Evolutionary conservation across 192 early-diverging fungal species (phyloP).

Genomic region (Backusella tuberculispora): DNA sequence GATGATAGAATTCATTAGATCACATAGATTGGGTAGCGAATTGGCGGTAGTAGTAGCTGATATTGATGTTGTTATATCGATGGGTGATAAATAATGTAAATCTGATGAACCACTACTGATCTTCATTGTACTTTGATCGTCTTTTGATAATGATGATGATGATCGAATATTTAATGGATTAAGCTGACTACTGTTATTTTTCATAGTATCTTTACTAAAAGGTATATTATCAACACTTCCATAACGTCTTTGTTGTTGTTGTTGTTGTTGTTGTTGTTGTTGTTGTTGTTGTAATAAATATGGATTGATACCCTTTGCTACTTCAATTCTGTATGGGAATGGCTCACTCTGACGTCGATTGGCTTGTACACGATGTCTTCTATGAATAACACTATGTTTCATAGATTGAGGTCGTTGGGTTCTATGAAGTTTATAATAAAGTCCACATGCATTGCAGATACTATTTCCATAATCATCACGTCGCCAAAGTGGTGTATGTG

Average conservation of each 20-base stretch:
- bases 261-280: background rate
- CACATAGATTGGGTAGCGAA: background rate
- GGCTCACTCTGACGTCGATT: background rate
- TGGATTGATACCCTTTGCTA: background rate
- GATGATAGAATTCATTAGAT: background rate
- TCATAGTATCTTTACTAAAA: too few species aligned
- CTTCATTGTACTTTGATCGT: too few species aligned
- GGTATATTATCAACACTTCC: too few species aligned
- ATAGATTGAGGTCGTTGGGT: background rate
- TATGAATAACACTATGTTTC: background rate
- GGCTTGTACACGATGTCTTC: background rate
- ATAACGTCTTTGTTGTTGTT: background rate
- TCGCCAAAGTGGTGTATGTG: conserved; percentile 6
- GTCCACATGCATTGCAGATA: conserved; percentile 21
- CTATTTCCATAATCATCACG: conserved; percentile 5
- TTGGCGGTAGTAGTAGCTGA: background rate
- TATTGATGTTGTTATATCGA: background rate
- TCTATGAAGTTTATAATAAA: conserved; percentile 13
- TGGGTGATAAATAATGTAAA: background rate
- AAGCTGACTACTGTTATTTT: too few species aligned
- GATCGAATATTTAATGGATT: too few species aligned
- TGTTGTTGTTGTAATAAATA: background rate
- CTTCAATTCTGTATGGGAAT: background rate
- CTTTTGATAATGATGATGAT: too few species aligned
- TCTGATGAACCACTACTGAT: too few species aligned